A percentile compares a stretch with the other conserved stretches of the same genome.
phyloP scores from a whole-genome alignment of 352 stramenopile genomes.

The Phytopythium helicoides region DNA sequence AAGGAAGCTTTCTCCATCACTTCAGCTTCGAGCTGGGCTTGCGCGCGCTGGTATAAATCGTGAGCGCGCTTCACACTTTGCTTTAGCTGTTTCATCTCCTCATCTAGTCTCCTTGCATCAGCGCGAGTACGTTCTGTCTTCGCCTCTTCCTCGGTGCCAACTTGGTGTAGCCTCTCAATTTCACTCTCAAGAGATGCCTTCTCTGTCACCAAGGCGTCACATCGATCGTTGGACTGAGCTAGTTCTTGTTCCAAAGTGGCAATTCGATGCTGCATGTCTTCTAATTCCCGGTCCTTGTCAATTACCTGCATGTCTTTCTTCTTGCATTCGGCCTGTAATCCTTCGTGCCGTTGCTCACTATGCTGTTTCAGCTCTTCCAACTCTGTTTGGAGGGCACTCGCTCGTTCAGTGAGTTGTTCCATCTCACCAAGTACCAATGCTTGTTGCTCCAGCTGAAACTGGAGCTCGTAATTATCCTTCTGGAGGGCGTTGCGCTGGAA shows the following conservation, averaged over 20 bases:
- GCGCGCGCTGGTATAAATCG: slow-evolving; percentile 53
- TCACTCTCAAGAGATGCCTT: slow-evolving; percentile 31
- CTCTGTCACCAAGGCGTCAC: slow-evolving; percentile 11
- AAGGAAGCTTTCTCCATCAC: slow-evolving; percentile 42
- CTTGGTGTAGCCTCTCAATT: slow-evolving; percentile 29
- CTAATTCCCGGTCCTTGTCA: slow-evolving; percentile 28
- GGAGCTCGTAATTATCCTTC: slow-evolving; percentile 74
- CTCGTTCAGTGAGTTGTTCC: slow-evolving; percentile 27
- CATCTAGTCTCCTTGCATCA: slow-evolving; percentile 35
- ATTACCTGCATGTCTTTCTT: slow-evolving; percentile 23
- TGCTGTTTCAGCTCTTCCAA: slow-evolving; percentile 25
- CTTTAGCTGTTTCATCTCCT: slow-evolving; percentile 58
- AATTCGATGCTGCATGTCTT: slow-evolving; percentile 21
- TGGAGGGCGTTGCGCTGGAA: slow-evolving; percentile 70
- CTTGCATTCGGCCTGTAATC: slow-evolving; percentile 15
- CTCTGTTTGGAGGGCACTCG: slow-evolving; percentile 38
- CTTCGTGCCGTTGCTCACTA: slow-evolving; percentile 13
- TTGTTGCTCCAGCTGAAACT: slow-evolving; percentile 64
- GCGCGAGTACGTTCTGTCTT: slow-evolving; percentile 39
- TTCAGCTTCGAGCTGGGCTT: slow-evolving; percentile 56
- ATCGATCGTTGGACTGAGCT: not conserved
- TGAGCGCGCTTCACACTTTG: slow-evolving; percentile 58
- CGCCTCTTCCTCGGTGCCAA: slow-evolving; percentile 47
- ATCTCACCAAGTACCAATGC: slow-evolving; percentile 44
- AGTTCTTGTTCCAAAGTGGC: slow-evolving; percentile 16